Evolutionary conservation across 371 early-diverging fungal species (phyloP), one percentile per base, ranked within the genome.

Genomic region (Mycotypha africana): DNA sequence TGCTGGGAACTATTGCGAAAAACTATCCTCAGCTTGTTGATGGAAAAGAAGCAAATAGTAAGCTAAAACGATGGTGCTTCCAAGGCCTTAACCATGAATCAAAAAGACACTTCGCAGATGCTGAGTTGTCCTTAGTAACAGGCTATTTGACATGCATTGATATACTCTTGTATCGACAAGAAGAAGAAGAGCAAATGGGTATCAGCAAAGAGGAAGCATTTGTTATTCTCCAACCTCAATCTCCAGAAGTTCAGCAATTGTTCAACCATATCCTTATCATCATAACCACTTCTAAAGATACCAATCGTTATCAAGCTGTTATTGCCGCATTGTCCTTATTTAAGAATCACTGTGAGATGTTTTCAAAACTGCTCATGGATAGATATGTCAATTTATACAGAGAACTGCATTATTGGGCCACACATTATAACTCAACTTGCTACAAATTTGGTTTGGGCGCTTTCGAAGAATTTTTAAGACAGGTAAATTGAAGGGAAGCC

Each of bases 291-390:
- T 42, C 25, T 16, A 15, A n/a, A 23, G 37, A 33, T 1, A 4
- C 38, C n/a, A 33, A 7, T 17, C 34, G 58, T 20, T 58, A 41
- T 35, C 22, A 25, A 6, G 21, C 43, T 17, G 36, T 41, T 5
- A 34, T 58, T 73, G 83, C 84, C 36, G 86, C 79, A 1, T 31
- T 86, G 32, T 55, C 66, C 5, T 47, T 89, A 6, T 63, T 89
- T 26, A 47, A 51, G 1, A 58, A 81, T 14, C 84, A 86, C 38
- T 60, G 70, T 2, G 30, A 42, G 5, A 23, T 79, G 1, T 85
- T 89, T 51, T 51, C 62, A 5, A 36, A 49, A 6, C 45, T 61
- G 1, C 24, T 86, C 14, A 49, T 75, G 17, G 47, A 60, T 0
- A 74, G 80, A 24, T 66, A 68, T 19, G 59, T 60, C 14, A 46